Conservation (phyloP, 768 basidiomycete genomes). For the Macrolepiota dolichaula region DNA sequence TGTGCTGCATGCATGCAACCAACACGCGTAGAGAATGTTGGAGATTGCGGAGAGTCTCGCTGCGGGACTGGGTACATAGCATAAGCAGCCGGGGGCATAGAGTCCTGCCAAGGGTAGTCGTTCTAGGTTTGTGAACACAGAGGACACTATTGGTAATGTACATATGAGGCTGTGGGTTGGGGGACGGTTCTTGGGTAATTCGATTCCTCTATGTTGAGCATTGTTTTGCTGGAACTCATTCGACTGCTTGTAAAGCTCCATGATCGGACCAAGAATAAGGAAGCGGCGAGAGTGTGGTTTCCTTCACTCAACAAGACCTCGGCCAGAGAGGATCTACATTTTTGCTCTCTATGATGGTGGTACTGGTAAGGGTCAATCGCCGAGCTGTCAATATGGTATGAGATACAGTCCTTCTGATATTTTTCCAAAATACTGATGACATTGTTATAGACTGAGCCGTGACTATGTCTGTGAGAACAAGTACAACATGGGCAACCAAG, state of each 20-base stretch:
- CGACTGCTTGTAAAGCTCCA: conserved; percentile 45
- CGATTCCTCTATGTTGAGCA: neutral
- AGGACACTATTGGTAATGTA: conserved; percentile 53
- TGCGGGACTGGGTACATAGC: conserved; percentile 59
- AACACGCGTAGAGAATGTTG: conserved; percentile 67
- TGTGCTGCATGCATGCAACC: conserved; percentile 60
- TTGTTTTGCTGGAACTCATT: neutral
- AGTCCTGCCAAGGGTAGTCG: neutral
- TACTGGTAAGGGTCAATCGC: too few species aligned
- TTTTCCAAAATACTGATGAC: too few species aligned
- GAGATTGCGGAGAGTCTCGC: conserved; percentile 67
- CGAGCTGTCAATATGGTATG: too few species aligned
- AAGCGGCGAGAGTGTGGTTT: conserved; percentile 36
- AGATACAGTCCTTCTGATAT: too few species aligned
- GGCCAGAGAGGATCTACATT: too few species aligned
- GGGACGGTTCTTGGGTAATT: conserved; percentile 61
- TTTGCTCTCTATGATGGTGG: too few species aligned
- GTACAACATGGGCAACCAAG: too few species aligned
- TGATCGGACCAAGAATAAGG: conserved; percentile 51
- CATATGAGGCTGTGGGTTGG: conserved; percentile 71
- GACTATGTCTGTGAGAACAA: too few species aligned
- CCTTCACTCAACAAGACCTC: too few species aligned
- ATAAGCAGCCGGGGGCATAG: conserved; percentile 16
- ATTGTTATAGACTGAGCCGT: too few species aligned
- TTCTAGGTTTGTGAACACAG: neutral